phyloP scores from a whole-genome alignment of 2,329 filamentous ascomycete species.

The Setomelanomma holmii region DNA sequence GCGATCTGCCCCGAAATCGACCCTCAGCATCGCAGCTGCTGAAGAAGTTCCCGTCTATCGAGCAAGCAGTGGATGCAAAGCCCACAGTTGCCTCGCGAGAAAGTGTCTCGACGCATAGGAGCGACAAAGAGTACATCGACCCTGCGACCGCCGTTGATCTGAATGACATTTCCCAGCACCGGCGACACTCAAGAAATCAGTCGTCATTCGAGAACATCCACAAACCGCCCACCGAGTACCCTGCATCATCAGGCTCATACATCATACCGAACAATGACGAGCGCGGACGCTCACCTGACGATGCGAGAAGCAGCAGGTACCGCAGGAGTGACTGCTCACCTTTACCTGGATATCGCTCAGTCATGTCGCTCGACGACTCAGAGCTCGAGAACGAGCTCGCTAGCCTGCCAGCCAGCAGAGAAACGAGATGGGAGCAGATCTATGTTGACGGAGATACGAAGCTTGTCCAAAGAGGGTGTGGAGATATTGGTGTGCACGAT shows the following conservation, averaged over 20 bases:
- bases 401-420: slow-evolving; percentile 42
- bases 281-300: slow-evolving; percentile 35
- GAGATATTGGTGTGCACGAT: slow-evolving; percentile 40
- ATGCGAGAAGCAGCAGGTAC: slow-evolving; percentile 30
- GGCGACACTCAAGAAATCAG: slow-evolving; percentile 30
- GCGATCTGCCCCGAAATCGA: slow-evolving; percentile 73
- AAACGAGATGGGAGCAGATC: slow-evolving; percentile 48
- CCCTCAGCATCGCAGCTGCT: slow-evolving; percentile 77
- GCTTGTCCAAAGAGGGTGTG: slow-evolving; percentile 42
- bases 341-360: slow-evolving; percentile 42
- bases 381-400: slow-evolving; percentile 46
- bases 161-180: slow-evolving; percentile 51
- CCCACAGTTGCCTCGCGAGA: slow-evolving; percentile 31
- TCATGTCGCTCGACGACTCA: slow-evolving; percentile 49
- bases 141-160: slow-evolving; percentile 53
- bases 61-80: slow-evolving; percentile 16
- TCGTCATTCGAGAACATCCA: slow-evolving; percentile 42
- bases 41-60: slow-evolving; percentile 37
- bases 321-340: slow-evolving; percentile 46
- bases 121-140: slow-evolving; percentile 58
- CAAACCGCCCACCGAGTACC: slow-evolving; percentile 52
- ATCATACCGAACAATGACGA: slow-evolving; percentile 40
- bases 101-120: slow-evolving; percentile 51
- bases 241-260: slow-evolving; percentile 54
- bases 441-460: slow-evolving; percentile 50